Conservation (phyloP, 495 filamentous ascomycete genomes). For the Copromyces sp. region DNA sequence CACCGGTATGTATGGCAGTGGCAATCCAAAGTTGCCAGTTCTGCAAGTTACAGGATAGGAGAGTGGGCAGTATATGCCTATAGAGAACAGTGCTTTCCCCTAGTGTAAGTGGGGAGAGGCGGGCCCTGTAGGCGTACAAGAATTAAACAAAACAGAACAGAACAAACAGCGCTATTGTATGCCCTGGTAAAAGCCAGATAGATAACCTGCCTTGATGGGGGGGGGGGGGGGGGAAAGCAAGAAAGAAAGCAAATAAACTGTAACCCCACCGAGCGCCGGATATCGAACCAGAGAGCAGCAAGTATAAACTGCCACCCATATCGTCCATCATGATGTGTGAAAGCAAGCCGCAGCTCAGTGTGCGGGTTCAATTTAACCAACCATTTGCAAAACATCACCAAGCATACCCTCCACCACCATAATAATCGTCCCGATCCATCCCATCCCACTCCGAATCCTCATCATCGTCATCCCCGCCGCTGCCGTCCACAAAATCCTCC, state of each 20-base stretch:
- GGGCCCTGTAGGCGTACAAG: background rate
- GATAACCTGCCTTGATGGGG: background rate
- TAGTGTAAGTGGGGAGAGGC: background rate
- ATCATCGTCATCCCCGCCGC: constrained; percentile 50
- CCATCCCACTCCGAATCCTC: constrained; percentile 52
- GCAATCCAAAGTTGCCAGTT: too few relatives aligned
- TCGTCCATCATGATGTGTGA: background rate
- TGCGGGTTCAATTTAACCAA: background rate
- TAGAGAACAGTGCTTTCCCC: background rate
- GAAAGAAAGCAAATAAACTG: background rate
- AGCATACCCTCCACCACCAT: constrained; percentile 15
- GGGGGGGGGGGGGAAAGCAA: background rate
- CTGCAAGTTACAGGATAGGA: too few relatives aligned
- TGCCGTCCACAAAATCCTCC: constrained; percentile 70
- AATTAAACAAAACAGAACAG: background rate
- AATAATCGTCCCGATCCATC: constrained; percentile 53
- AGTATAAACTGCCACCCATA: too few relatives aligned
- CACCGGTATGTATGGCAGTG: background rate
- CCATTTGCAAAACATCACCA: constrained; percentile 9
- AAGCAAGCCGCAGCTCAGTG: background rate
- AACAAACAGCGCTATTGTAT: background rate
- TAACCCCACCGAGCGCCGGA: background rate
- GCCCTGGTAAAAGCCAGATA: background rate
- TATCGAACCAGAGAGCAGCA: too few relatives aligned
- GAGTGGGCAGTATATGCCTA: background rate